Evolutionary conservation across 345 rosid species (phyloP), one percentile per base, ranked within the genome.

Genomic region (Gossypium anomalum): DNA sequence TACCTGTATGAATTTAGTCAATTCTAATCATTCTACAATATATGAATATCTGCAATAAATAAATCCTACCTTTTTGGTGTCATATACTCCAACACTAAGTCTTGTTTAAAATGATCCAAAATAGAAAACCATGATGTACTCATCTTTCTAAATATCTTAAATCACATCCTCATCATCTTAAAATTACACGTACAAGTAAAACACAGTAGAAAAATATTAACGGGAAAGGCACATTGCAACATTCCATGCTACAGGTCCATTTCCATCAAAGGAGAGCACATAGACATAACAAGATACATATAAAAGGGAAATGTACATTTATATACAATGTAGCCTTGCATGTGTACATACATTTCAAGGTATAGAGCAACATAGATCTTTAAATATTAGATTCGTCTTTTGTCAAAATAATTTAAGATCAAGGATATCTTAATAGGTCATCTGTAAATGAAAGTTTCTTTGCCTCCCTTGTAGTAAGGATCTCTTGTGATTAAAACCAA

Each of bases 1-100:
- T 88, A 90, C 98, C 98, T 94, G 87, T 80, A 89, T 55, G 73
- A 78, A 74, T 53, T 67, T 17, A 38, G 49, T 43, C 20, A 41
- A 45, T 19, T 67, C 27, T n/a, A 10, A 48, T 53, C 11, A 74
- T 19, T 41, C 25, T 19, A n/a, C 7, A 41, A 43, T 43, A n/a
- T 43, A 41, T 64, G 14, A 17, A 9, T 38, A 38, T 64, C 9
- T 22, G 19, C 2, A 63, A 34, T 5, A 5, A 16, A 63, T 17
- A 63, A 38, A 38, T 13, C 22, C 14, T 17, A 38, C 1, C 51
- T 43, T 64, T 17, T n/a, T 65, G 16, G 9, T 43, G 17, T 4
- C 51, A 43, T 64, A 41, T 9, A 20, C 14, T 64, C 23, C 2
- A 11, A 65, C 16, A 65, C 16, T 43, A 22, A 43, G 4, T 43